Evolutionary conservation across 1,284 basidiomycete genomes (phyloP), one percentile per base, ranked within the genome.

Genomic region (Microbotryum saponariae): DNA sequence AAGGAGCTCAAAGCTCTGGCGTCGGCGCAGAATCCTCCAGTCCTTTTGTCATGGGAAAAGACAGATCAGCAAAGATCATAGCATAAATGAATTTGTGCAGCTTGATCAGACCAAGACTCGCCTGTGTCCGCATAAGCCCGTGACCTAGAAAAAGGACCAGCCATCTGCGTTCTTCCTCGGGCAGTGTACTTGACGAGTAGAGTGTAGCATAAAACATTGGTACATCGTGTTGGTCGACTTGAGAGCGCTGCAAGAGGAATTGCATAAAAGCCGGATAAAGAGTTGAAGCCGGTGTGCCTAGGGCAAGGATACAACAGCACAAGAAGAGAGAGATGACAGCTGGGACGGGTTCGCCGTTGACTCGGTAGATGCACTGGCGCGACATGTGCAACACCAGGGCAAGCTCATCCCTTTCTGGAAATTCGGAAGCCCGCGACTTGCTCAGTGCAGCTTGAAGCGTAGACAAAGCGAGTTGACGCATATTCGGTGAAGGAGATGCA

Each of bases 131-230:
- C 14, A 64, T 61, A 33, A 67, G 44, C n/a, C 67, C 67, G 25
- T 67, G 59, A 2, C 56, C 63, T 23, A 69, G 31, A 54, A 56
- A 67, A 31, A 49, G 45, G 9, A 69, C 53, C 57, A 69, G 59
- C 67, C 67, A 69, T 10, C 46, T 48, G 6, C 63, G 53, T 47
- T 69, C 67, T 10, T 64, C 62, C 4, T 58, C 59, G 37, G 56
- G 64, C 37, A 65, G 65, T 46, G 67, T 65, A n/a, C 56, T 46
- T 2, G 63, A 61, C 27, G 60, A 57, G 44, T 58, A 69, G 18
- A 69, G 42, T 57, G 67, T 58, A 33, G 31, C 51, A 60, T 69
- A 69, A 29, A 69, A 67, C 65, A 69, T 64, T 10, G 67, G 67
- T 12, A 69, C 67, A 42, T 69, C 67, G 14, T 60, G 51, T 45